A percentile compares a stretch with the other conserved stretches of the same genome.
Conservation (phyloP, 2,329 filamentous ascomycete genomes). For the Thermothelomyces thermophilus region DNA sequence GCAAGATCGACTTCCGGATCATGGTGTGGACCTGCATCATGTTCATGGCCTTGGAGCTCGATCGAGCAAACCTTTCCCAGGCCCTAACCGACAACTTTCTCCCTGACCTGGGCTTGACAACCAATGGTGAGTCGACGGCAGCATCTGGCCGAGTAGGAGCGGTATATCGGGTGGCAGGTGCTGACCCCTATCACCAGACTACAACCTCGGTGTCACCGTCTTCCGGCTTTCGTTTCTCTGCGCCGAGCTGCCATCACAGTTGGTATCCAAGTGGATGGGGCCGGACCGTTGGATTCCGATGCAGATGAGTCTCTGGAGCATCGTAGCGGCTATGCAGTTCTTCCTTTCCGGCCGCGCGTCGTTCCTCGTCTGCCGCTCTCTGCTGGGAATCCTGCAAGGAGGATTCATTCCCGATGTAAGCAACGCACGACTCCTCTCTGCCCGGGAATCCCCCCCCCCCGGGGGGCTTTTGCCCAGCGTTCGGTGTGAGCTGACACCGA, state of each 20-base stretch:
- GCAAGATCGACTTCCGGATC: conserved; percentile 38
- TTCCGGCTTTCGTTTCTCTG: conserved; percentile 45
- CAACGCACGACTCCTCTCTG: not conserved
- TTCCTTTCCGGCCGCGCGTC: conserved; percentile 34
- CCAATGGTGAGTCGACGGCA: conserved; percentile 34
- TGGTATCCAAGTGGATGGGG: conserved; percentile 52
- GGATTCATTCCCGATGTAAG: conserved; percentile 41
- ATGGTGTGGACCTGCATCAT: conserved; percentile 43
- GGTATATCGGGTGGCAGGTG: not conserved
- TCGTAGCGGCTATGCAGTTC: conserved; percentile 45
- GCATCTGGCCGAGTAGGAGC: not conserved
- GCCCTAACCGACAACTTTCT: conserved; percentile 45
- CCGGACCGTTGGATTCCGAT: conserved; percentile 55
- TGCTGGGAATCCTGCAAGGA: conserved; percentile 39
- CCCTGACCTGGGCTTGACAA: conserved; percentile 36
- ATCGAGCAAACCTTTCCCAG: conserved; percentile 41
- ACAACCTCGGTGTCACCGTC: conserved; percentile 44
- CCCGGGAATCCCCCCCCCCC: not conserved
- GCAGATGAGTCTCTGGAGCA: conserved; percentile 51
- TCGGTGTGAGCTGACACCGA: not conserved
- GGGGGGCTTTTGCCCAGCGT: not conserved
- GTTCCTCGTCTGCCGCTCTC: conserved; percentile 34
- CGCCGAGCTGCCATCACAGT: conserved; percentile 54
- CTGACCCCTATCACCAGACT: conserved; percentile 27
- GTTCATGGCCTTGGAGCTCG: conserved; percentile 46